Evolutionary conservation across 2,329 filamentous ascomycete species (phyloP).

Genomic region (Colletotrichum liaoningense): DNA sequence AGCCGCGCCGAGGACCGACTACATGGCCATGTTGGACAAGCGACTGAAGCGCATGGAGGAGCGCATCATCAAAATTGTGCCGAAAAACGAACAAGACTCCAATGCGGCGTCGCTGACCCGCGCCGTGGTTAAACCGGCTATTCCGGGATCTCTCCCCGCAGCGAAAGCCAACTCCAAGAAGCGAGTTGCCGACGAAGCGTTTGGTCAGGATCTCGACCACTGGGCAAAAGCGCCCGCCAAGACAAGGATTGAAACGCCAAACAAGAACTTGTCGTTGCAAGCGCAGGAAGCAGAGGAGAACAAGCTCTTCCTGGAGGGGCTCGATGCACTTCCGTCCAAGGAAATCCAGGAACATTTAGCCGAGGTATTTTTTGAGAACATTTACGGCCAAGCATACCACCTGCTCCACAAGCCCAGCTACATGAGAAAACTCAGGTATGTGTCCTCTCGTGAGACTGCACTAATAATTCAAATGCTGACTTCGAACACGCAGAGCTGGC

Average conservation of each 20-base stretch:
- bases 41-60: slow-evolving; percentile 97
- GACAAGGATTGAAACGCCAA: slow-evolving; percentile 58
- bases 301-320: slow-evolving; percentile 83
- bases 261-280: slow-evolving; percentile 64
- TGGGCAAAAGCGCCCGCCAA: slow-evolving; percentile 77
- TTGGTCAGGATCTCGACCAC: slow-evolving; percentile 81
- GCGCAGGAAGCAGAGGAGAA: slow-evolving; percentile 78
- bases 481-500: slow-evolving; percentile 65
- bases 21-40: slow-evolving; percentile 99
- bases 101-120: slow-evolving; percentile 75
- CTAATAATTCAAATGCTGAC: slow-evolving; percentile 37
- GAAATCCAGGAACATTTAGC: slow-evolving; percentile 94
- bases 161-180: slow-evolving; percentile 77
- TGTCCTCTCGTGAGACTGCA: slow-evolving; percentile 30
- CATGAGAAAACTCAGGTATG: slow-evolving; percentile 84
- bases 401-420: slow-evolving; percentile 97
- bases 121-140: slow-evolving; percentile 85
- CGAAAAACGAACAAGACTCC: slow-evolving; percentile 82
- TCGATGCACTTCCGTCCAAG: slow-evolving; percentile 82
- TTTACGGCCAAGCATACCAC: slow-evolving; percentile 96
- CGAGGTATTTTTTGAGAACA: slow-evolving; percentile 94
- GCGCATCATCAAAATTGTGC: slow-evolving; percentile 93
- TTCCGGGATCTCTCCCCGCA: slow-evolving; percentile 64
- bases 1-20: slow-evolving; percentile 93
- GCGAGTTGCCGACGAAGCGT: slow-evolving; percentile 86